These are phyloP conservation scores for Colletotrichum theobromicola DNA, from an alignment of 2,329 filamentous ascomycete genomes.

Conservation along the genomic window DNA sequence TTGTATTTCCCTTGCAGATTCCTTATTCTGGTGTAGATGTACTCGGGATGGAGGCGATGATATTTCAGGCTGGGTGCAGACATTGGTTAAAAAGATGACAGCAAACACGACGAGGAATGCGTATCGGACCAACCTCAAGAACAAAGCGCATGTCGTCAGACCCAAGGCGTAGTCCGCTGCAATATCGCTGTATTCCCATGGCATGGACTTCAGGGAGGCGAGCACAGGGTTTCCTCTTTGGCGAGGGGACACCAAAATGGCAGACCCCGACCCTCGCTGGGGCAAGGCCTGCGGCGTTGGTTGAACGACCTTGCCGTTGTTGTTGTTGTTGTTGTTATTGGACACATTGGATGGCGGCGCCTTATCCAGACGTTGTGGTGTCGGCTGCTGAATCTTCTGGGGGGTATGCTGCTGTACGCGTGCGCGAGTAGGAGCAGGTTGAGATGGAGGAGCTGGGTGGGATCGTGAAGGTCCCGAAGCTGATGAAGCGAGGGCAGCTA, in stretches of 20 bases:
- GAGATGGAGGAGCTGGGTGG: slow-evolving; percentile 25
- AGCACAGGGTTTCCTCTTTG: slow-evolving; percentile 96
- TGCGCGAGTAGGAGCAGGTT: slow-evolving; percentile 22
- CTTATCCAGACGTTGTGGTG: slow-evolving; percentile 61
- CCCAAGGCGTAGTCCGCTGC: slow-evolving; percentile 92
- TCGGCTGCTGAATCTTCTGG: slow-evolving; percentile 47
- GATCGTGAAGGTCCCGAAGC: slow-evolving; percentile 34
- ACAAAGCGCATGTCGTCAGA: slow-evolving; percentile 85
- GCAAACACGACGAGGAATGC: background rate
- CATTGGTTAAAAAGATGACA: background rate
- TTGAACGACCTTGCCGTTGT: slow-evolving; percentile 71
- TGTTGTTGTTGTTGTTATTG: slow-evolving; percentile 37
- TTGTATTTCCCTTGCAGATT: slow-evolving; percentile 85
- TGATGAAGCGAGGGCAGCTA: slow-evolving; percentile 60
- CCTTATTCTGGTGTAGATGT: slow-evolving; percentile 93
- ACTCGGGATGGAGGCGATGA: slow-evolving; percentile 95
- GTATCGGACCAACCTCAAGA: slow-evolving; percentile 63
- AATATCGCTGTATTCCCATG: slow-evolving; percentile 99
- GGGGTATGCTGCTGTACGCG: slow-evolving; percentile 43
- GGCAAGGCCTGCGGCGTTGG: slow-evolving; percentile 88
- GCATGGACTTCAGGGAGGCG: slow-evolving; percentile 77
- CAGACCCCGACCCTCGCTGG: slow-evolving; percentile 67
- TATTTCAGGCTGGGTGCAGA: slow-evolving; percentile 75
- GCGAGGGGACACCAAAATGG: slow-evolving; percentile 87
- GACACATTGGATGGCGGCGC: slow-evolving; percentile 45